Evolutionary conservation across 371 early-diverging fungal genomes (phyloP), one percentile per base, ranked within the genome.

Genomic region (Rhizopus arrhizus): DNA sequence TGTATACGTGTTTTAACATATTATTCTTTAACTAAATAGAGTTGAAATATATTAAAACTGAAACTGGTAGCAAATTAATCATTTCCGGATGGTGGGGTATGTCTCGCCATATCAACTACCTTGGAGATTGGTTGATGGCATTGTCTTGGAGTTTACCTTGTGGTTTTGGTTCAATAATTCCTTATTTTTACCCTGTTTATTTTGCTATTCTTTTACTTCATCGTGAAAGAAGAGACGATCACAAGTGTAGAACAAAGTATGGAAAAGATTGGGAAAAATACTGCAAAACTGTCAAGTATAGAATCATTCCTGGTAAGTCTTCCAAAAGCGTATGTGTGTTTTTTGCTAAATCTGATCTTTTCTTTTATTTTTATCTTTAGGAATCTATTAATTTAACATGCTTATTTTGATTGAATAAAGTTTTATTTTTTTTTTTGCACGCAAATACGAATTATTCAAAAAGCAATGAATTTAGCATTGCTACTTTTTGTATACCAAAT

Each of bases 21-120:
- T 6, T 13, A 15, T 36, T 5, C 6, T 48, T 3, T 31, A 4
- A 28, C 1, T 33, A 10, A 33, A 43, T 70, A 83, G 84, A 93
- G 67, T 79, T 94, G 53, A 89, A 91, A 72, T 95, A 82, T 70
- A 85, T 96, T 51, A 77, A 89, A 60, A 95, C 96, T 0, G 77
- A 84, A 54, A 65, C 88, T 41, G 96, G 96, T 29, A 87, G 86
- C 54, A 88, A 85, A 64, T 81, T 97, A 55, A 77, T 97, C 40
- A 84, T 87, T 35, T 83, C 84, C 40, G 95, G 97, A 42, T 97
- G 96, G 95, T 97, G 95, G 94, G 97, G 95, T 5, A 75, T 83
- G 46, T 91, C 95, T 9, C 81, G 95, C 45, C 93, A 97, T 63
- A 90, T 95, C 65, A 95, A 97, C 72, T 97, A 97, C 77, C 74